phyloP scores from a whole-genome alignment of 106 monocot species.

The Dendrobium catenatum region DNA sequence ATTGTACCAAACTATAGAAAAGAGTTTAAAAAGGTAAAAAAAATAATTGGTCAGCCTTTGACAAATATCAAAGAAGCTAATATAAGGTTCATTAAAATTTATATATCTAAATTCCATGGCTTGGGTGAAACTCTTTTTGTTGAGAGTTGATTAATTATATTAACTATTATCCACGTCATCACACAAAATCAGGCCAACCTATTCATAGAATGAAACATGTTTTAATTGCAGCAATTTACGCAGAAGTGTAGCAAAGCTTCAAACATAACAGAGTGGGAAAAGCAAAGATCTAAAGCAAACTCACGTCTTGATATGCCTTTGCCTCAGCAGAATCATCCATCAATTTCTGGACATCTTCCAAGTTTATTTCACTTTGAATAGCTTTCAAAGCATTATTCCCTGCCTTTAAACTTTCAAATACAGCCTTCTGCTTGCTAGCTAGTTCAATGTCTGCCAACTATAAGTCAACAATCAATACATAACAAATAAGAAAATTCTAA shows the following conservation, averaged over 20 bases:
- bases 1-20: neutral
- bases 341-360: conserved; percentile 94
- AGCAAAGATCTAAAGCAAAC: conserved; percentile 12
- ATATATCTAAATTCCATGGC: neutral
- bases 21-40: neutral
- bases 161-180: neutral
- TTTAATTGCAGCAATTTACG: neutral
- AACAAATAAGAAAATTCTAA: neutral
- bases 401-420: conserved; percentile 85
- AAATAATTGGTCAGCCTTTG: neutral
- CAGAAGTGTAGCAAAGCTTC: neutral
- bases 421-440: conserved; percentile 81
- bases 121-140: neutral
- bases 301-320: conserved; percentile 97
- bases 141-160: neutral
- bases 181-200: neutral
- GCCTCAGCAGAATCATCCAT: conserved; percentile 95
- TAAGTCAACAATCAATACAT: neutral
- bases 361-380: conserved; percentile 83
- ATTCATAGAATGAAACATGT: neutral
- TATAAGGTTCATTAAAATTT: neutral
- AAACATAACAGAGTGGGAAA: neutral
- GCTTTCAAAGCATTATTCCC: conserved; percentile 85
- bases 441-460: conserved; percentile 93
- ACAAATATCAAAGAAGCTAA: neutral